A percentile compares a stretch with the other conserved stretches of the same genome.
Evolutionary conservation across 148 eudicot species (phyloP).

Genomic region (Fagopyrum tataricum): DNA sequence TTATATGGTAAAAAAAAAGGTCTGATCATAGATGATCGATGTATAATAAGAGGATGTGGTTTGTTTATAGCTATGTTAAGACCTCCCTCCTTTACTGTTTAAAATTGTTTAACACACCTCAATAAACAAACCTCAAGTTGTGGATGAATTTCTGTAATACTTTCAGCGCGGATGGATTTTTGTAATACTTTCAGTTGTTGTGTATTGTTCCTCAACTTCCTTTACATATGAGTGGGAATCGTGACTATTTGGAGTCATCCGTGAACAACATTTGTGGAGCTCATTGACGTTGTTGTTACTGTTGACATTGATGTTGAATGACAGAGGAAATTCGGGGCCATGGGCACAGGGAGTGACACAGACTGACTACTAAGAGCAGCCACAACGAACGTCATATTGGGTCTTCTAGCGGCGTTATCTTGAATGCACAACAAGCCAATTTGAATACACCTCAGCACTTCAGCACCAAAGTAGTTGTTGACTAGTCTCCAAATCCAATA

Average conservation of each 20-base stretch:
- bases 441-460: slow-evolving; percentile 19
- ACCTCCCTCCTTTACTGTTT: no score
- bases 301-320: background rate
- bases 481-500: slow-evolving; percentile 31
- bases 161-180: background rate
- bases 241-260: background rate
- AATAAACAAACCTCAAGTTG: no score
- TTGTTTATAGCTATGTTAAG: no score
- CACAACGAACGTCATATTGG: slow-evolving; percentile 21
- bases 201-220: background rate
- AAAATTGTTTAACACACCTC: no score
- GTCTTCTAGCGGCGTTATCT: slow-evolving; percentile 20
- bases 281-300: background rate
- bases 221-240: background rate
- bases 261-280: background rate
- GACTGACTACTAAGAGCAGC: slow-evolving; percentile 14
- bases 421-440: slow-evolving; percentile 24
- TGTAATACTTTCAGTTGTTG: background rate
- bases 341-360: slow-evolving; percentile 16
- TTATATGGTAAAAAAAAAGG: no score
- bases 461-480: background rate
- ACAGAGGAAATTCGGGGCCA: background rate
- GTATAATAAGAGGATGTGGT: no score
- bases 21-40: no score
- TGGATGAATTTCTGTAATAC: no score